These are phyloP conservation scores for Metschnikowia continentalis DNA, from an alignment of 805 yeast species.

Conservation along the genomic window DNA sequence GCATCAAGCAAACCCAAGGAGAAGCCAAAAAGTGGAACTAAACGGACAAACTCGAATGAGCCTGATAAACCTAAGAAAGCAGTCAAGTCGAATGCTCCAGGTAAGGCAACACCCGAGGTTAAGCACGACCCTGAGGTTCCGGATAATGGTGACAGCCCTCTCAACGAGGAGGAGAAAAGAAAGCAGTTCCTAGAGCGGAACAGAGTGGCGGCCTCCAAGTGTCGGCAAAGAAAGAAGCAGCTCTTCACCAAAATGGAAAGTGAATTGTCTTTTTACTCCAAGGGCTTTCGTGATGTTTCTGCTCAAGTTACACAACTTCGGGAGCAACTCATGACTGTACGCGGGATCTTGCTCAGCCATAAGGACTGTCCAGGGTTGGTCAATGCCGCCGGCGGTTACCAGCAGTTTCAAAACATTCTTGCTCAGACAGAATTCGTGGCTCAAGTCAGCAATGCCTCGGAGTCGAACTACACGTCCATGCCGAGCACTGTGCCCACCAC, in stretches of 20 bases:
- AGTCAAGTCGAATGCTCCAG: constrained; percentile 5
- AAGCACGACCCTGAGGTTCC: constrained; percentile 9
- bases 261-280: constrained; percentile 65
- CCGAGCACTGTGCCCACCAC: constrained; percentile 41
- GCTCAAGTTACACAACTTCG: constrained; percentile 54
- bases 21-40: constrained; percentile 1
- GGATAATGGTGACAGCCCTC: constrained; percentile 4
- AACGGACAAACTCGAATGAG: constrained; percentile 5
- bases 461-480: constrained; percentile 24
- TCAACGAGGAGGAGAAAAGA: constrained; percentile 47
- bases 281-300: constrained; percentile 65
- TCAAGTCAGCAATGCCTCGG: constrained; percentile 23
- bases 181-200: constrained; percentile 81
- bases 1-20: constrained; percentile 1
- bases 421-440: constrained; percentile 30
- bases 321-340: constrained; percentile 51
- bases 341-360: constrained; percentile 46
- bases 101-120: constrained; percentile 8
- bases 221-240: constrained; percentile 91
- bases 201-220: constrained; percentile 91
- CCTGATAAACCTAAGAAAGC: constrained; percentile 10
- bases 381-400: constrained; percentile 45
- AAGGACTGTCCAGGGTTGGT: constrained; percentile 43
- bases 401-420: constrained; percentile 41
- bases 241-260: constrained; percentile 78